phyloP scores from a whole-genome alignment of 1,284 basidiomycete genomes.

The Cronartium quercuum region DNA sequence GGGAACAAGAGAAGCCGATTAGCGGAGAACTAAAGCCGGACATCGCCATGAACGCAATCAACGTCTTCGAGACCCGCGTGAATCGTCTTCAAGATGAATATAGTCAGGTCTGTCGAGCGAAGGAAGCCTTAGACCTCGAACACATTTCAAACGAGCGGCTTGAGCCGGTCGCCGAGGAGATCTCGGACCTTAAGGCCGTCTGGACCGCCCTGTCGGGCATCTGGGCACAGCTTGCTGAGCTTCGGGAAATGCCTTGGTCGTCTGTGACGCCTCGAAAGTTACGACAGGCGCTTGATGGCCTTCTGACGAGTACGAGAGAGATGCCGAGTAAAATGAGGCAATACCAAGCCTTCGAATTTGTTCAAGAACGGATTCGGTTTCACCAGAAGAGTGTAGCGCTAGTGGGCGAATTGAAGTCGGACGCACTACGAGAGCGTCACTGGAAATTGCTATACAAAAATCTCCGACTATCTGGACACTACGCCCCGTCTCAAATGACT shows the following conservation, averaged over 20 bases:
- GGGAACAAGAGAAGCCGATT: conserved; percentile 92
- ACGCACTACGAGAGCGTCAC: conserved; percentile 93
- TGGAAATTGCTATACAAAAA: conserved; percentile 97
- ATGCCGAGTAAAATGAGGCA: conserved; percentile 99
- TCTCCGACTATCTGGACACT: conserved; percentile 54
- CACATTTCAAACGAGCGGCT: conserved; percentile 81
- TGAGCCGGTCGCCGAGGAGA: conserved; percentile 87
- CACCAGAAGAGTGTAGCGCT: conserved; percentile 83
- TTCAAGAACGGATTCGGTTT: conserved; percentile 80
- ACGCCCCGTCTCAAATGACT: conserved; percentile 65
- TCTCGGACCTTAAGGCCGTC: conserved; percentile 91
- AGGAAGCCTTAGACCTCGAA: conserved; percentile 92
- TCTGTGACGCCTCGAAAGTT: conserved; percentile 87
- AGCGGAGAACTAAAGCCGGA: conserved; percentile 93
- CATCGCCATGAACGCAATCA: conserved; percentile 89
- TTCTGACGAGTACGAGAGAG: conserved; percentile 85
- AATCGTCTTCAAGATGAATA: conserved; percentile 85
- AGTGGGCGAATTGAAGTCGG: conserved; percentile 88
- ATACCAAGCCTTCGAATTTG: conserved; percentile 96
- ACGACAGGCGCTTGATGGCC: conserved; percentile 82
- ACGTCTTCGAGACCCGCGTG: conserved; percentile 83
- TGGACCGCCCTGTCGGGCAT: conserved; percentile 98
- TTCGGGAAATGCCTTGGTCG: conserved; percentile 83
- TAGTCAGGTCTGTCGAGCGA: conserved; percentile 85
- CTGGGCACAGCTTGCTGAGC: conserved; percentile 85